phyloP scores from a whole-genome alignment of 768 basidiomycete species.

The Cubamyces lactineus region DNA sequence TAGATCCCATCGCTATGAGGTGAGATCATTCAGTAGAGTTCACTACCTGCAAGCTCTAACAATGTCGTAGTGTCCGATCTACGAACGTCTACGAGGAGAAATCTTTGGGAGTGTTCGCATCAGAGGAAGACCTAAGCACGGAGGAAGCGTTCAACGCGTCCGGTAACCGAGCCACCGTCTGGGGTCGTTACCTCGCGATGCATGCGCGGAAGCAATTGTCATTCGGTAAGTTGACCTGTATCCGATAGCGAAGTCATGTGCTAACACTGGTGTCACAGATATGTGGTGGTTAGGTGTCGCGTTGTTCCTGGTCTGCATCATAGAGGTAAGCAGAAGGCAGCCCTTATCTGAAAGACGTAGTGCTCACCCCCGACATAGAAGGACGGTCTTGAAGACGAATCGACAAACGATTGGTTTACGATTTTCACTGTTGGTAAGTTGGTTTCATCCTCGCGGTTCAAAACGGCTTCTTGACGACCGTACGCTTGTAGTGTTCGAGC shows the following conservation, averaged over 20 bases:
- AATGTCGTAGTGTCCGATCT: slow-evolving; percentile 71
- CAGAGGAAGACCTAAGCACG: slow-evolving; percentile 38
- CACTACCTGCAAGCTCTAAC: neutral
- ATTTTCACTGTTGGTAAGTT: slow-evolving; percentile 76
- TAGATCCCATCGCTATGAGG: slow-evolving; percentile 85
- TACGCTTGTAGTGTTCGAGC: slow-evolving; percentile 68
- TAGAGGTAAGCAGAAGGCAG: slow-evolving; percentile 62
- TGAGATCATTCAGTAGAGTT: slow-evolving; percentile 29
- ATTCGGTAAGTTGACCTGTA: slow-evolving; percentile 59
- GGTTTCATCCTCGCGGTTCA: slow-evolving; percentile 1
- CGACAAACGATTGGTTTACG: slow-evolving; percentile 72
- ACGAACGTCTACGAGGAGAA: slow-evolving; percentile 94
- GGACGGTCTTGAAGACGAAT: slow-evolving; percentile 55
- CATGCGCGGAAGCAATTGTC: slow-evolving; percentile 89
- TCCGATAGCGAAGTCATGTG: neutral
- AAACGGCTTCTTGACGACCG: neutral
- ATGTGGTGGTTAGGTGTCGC: slow-evolving; percentile 96
- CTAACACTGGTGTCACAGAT: slow-evolving; percentile 50
- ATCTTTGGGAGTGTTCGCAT: slow-evolving; percentile 79
- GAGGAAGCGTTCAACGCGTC: slow-evolving; percentile 47
- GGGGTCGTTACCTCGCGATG: slow-evolving; percentile 78
- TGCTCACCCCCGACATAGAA: slow-evolving; percentile 43
- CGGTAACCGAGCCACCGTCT: slow-evolving; percentile 60
- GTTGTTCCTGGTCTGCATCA: slow-evolving; percentile 88
- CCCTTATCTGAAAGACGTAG: neutral